Evolutionary conservation across 1,284 basidiomycete genomes (phyloP).

Genomic region (Pseudozyma sp.): DNA sequence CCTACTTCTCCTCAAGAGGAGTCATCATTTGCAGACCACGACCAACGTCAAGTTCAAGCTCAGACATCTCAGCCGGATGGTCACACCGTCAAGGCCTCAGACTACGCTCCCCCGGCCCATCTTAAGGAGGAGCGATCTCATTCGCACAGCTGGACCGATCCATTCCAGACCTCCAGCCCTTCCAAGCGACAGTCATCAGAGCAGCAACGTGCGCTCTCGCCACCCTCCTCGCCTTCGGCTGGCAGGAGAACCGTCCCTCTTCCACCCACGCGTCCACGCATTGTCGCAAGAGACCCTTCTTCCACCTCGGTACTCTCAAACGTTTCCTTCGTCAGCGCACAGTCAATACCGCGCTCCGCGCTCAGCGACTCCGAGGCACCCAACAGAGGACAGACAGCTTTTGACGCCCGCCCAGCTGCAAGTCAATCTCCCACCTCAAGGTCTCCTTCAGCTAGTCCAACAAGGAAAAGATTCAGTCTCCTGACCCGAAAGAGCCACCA

Average conservation of each 20-base stretch:
- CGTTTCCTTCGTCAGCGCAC: slow-evolving; percentile 44
- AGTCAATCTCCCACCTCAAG: slow-evolving; percentile 14
- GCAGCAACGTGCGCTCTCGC: neutral
- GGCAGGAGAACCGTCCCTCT: slow-evolving; percentile 1
- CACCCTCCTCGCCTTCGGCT: slow-evolving; percentile 17
- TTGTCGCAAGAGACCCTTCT: slow-evolving; percentile 35
- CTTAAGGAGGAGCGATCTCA: neutral
- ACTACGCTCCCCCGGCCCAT: slow-evolving; percentile 3
- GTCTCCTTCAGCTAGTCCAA: slow-evolving; percentile 20
- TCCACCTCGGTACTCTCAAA: slow-evolving; percentile 38
- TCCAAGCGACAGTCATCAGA: neutral
- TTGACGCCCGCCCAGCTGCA: slow-evolving; percentile 4
- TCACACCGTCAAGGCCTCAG: slow-evolving; percentile 12
- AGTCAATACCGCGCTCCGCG: slow-evolving; percentile 24
- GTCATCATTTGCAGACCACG: neutral
- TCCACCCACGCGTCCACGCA: slow-evolving; percentile 16
- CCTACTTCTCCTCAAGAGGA: neutral
- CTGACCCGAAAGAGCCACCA: slow-evolving; percentile 27
- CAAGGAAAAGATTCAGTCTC: slow-evolving; percentile 22
- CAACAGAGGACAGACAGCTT: slow-evolving; percentile 9
- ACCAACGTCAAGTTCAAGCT: neutral
- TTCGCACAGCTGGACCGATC: slow-evolving; percentile 17
- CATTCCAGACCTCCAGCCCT: slow-evolving; percentile 5
- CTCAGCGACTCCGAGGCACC: slow-evolving; percentile 44
- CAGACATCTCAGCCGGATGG: slow-evolving; percentile 1